Evolutionary conservation across 1,284 basidiomycete species (phyloP), one percentile per base, ranked within the genome.

Genomic region (Taiwanofungus camphoratus): DNA sequence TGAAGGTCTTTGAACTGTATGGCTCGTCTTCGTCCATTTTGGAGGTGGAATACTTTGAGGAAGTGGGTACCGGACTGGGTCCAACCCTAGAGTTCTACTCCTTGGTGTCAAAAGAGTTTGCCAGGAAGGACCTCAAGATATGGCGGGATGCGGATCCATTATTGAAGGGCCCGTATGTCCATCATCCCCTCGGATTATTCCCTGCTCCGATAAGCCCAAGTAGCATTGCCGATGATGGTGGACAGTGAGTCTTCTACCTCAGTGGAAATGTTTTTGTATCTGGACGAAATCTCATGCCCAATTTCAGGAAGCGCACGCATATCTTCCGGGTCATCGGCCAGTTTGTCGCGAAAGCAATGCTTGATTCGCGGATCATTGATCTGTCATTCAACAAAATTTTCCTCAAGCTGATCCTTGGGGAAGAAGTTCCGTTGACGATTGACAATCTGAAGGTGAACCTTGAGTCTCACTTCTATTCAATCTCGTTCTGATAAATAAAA

Each of bases 31-130:
- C 87, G 5, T 92, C 92, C 1, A 83, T 98, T 34, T 76, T 99
- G 16, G 95, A 99, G 63, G 92, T 99, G 41, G 94, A 99, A 65
- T 99, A 98, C 71, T 98, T 98, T 61, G 93, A 97, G 60, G 96
- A 99, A 71, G 95, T 97, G 39, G 96, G 96, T 18, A 99, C 96
- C 2, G 96, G 96, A 22, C 71, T 99, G 9, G 96, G 96, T 3
- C 96, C 94, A 5, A 99, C 96, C n/a, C 74, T 99, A 26, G 96
- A 98, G 68, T 98, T 99, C 67, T 98, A 97, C 66, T 87, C 92
- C 29, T 70, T 98, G 39, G 92, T 92, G 12, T 94, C 91, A 38
- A 87, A 84, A 59, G 93, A 95, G 66, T 96, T 97, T 63, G 92
- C 92, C 0, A 74, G 90, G 45, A 80, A 83, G 53, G 82, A 90